phyloP scores from a whole-genome alignment of 179 eudicot genomes.

The Gypsophila paniculata region DNA sequence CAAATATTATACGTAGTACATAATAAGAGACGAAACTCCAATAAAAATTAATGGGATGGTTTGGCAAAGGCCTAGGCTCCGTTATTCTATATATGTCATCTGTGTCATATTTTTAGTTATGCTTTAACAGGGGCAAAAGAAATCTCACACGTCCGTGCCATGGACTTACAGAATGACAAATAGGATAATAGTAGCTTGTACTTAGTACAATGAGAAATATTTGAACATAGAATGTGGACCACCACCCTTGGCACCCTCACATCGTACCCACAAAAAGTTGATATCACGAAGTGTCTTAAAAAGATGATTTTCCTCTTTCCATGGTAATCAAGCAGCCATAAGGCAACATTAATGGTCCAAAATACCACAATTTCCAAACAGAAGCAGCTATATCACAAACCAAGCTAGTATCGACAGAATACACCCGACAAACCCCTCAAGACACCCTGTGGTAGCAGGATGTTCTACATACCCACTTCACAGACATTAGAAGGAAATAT shows the following conservation, averaged over 20 bases:
- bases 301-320: background rate
- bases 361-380: constrained; percentile 1
- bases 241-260: background rate
- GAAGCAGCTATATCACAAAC: background rate
- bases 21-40: constrained; percentile 6
- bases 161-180: background rate
- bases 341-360: background rate
- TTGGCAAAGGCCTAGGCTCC: constrained; percentile 4
- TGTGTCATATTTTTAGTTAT: background rate
- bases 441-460: constrained; percentile 4
- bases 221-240: background rate
- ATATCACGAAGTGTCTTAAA: background rate
- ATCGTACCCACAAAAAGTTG: background rate
- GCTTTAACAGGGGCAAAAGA: background rate
- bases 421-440: background rate
- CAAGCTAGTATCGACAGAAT: background rate
- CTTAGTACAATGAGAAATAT: background rate
- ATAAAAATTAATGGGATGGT: background rate
- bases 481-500: constrained; percentile 1
- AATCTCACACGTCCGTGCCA: constrained; percentile 3
- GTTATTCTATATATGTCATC: background rate
- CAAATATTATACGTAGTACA: constrained; percentile 5
- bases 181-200: background rate
- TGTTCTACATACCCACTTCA: constrained; percentile 4
- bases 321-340: background rate